These are phyloP conservation scores for Sporothrix protearum DNA, from an alignment of 2,329 filamentous ascomycete genomes.

Conservation along the genomic window DNA sequence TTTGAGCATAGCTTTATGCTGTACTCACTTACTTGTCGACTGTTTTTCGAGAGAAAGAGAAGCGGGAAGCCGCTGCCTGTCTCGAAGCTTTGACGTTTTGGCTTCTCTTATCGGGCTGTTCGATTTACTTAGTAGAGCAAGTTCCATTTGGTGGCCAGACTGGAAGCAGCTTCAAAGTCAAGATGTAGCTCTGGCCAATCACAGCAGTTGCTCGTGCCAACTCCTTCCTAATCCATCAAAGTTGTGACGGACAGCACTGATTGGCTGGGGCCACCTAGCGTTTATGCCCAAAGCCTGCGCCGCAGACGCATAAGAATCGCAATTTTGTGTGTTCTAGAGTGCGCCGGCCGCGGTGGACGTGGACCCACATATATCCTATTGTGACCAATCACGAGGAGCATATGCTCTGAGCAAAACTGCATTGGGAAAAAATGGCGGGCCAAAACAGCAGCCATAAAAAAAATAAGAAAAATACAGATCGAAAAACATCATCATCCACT, in stretches of 20 bases:
- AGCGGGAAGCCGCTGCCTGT: too few relatives aligned
- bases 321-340: constrained; percentile 18
- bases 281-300: constrained; percentile 16
- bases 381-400: not conserved
- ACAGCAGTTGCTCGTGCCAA: not conserved
- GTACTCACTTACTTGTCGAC: too few relatives aligned
- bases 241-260: not conserved
- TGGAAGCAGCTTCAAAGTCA: too few relatives aligned
- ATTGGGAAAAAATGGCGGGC: constrained; percentile 4
- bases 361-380: not conserved
- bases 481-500: constrained; percentile 30
- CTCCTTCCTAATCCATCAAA: constrained; percentile 13
- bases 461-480: constrained; percentile 28
- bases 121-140: too few relatives aligned
- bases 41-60: too few relatives aligned
- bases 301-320: not conserved
- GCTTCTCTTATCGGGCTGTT: too few relatives aligned
- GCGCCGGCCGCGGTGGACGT: not conserved
- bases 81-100: too few relatives aligned
- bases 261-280: not conserved
- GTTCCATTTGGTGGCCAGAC: too few relatives aligned
- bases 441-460: constrained; percentile 24
- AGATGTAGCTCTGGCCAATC: not conserved
- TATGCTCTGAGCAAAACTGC: constrained; percentile 4
- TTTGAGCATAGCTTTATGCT: too few relatives aligned